phyloP scores from a whole-genome alignment of 208 protist species.

The Leishmania martiniquensis region DNA sequence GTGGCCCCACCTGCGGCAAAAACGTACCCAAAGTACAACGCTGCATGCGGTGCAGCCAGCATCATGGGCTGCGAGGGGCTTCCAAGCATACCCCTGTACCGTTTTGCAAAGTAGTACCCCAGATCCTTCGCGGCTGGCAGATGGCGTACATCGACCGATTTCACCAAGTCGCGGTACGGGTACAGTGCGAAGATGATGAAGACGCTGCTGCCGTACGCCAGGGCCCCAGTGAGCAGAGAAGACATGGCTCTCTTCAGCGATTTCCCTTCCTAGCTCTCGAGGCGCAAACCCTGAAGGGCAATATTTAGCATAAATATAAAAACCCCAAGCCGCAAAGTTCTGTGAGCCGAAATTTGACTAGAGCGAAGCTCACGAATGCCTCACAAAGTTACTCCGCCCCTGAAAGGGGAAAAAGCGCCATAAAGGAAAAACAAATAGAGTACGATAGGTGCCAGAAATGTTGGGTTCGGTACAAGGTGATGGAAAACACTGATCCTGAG shows the following conservation, averaged over 20 bases:
- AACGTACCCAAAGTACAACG: slow-evolving; percentile 82
- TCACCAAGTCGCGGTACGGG: slow-evolving; percentile 87
- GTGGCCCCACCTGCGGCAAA: slow-evolving; percentile 45
- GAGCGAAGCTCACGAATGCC: neutral
- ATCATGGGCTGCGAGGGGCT: slow-evolving; percentile 84
- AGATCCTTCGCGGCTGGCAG: slow-evolving; percentile 30
- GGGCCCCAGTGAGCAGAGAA: slow-evolving; percentile 35
- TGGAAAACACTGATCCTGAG: neutral
- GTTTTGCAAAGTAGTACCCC: slow-evolving; percentile 51
- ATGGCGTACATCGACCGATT: slow-evolving; percentile 41
- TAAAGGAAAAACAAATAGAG: neutral
- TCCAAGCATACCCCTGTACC: slow-evolving; percentile 82
- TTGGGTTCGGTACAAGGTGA: neutral
- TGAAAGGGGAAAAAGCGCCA: neutral
- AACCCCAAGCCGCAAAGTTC: neutral
- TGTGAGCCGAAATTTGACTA: neutral
- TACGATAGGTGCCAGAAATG: neutral
- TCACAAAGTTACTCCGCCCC: neutral
- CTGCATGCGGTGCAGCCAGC: slow-evolving; percentile 58
- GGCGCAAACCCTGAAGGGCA: neutral
- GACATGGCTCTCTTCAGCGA: slow-evolving; percentile 29
- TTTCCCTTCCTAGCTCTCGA: neutral
- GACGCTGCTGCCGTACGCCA: slow-evolving; percentile 69
- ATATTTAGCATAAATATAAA: neutral
- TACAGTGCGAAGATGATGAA: slow-evolving; percentile 74